phyloP scores from a whole-genome alignment of 2,329 filamentous ascomycete species.

The Aspergillus jensenii region DNA sequence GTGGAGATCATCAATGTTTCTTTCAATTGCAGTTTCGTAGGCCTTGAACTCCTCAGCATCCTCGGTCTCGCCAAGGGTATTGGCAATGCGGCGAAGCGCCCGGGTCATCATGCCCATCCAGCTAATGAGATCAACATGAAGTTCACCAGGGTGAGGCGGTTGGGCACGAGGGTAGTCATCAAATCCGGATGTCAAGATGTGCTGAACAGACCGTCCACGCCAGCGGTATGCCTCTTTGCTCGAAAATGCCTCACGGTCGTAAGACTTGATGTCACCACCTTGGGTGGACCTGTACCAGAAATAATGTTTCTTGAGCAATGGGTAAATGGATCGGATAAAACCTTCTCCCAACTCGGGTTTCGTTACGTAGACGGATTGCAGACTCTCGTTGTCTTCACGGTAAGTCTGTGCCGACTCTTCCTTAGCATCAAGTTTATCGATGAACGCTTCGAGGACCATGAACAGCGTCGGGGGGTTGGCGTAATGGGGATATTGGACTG shows the following conservation, averaged over 20 bases:
- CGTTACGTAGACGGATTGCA: constrained; percentile 65
- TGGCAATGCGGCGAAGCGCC: constrained; percentile 77
- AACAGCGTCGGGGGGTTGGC: constrained; percentile 96
- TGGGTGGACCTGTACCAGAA: constrained; percentile 95
- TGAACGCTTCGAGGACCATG: constrained; percentile 79
- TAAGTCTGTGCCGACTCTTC: constrained; percentile 26
- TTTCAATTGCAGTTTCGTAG: constrained; percentile 73
- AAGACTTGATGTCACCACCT: constrained; percentile 82
- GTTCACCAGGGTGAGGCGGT: constrained; percentile 90
- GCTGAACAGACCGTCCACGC: constrained; percentile 82
- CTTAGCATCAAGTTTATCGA: constrained; percentile 68
- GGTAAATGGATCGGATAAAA: constrained; percentile 77
- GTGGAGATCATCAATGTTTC: constrained; percentile 89
- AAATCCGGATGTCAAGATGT: constrained; percentile 88
- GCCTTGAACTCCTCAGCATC: constrained; percentile 72
- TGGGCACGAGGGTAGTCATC: constrained; percentile 95
- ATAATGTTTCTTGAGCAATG: constrained; percentile 83
- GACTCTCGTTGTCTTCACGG: constrained; percentile 34
- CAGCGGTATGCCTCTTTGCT: constrained; percentile 92
- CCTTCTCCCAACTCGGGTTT: constrained; percentile 66
- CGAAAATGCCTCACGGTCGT: constrained; percentile 85
- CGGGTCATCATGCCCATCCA: constrained; percentile 98
- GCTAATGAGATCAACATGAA: constrained; percentile 90
- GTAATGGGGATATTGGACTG: constrained; percentile 94
- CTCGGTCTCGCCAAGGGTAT: constrained; percentile 70